Evolutionary conservation across 192 early-diverging fungal genomes (phyloP).

Genomic region (Phycomyces blakesleeanus): DNA sequence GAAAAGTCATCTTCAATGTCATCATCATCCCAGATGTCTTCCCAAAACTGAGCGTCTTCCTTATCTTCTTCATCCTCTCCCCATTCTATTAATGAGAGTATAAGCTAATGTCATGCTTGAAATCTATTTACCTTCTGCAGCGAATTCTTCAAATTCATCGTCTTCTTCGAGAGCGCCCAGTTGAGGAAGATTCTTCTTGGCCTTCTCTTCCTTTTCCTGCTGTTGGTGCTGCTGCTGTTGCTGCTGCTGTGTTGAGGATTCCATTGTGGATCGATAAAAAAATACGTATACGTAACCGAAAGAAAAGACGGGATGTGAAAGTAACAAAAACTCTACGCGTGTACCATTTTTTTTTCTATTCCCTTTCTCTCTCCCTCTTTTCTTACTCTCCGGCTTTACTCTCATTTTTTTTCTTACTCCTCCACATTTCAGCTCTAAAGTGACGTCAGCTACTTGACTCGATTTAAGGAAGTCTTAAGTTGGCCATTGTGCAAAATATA

Average conservation of each 20-base stretch:
- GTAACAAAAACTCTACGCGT: neutral
- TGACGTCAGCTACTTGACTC: too few species aligned
- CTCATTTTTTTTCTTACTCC: too few species aligned
- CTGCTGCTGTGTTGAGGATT: neutral
- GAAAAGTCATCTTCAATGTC: constrained; percentile 90
- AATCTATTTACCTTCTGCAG: constrained; percentile 61
- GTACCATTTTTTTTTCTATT: too few species aligned
- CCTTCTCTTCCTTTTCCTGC: constrained; percentile 4
- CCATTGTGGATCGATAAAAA: neutral
- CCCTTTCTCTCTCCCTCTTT: too few species aligned
- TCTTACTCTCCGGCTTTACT: too few species aligned
- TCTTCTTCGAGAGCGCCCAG: constrained; percentile 79
- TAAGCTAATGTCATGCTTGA: neutral
- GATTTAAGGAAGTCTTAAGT: too few species aligned
- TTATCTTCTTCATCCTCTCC: constrained; percentile 70
- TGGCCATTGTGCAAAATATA: too few species aligned
- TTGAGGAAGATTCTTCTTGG: constrained; percentile 41
- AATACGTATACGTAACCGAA: neutral
- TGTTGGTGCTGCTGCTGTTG: constrained; percentile 15
- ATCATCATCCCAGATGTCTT: constrained; percentile 91
- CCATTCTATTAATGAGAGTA: constrained; percentile 61
- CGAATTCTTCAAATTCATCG: constrained; percentile 95
- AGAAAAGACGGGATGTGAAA: neutral
- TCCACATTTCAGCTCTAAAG: too few species aligned
- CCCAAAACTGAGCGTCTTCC: constrained; percentile 71